Base-by-base conservation (phyloP, 202 grass and related monocot species). In the Sporobolus alterniflorus region DNA sequence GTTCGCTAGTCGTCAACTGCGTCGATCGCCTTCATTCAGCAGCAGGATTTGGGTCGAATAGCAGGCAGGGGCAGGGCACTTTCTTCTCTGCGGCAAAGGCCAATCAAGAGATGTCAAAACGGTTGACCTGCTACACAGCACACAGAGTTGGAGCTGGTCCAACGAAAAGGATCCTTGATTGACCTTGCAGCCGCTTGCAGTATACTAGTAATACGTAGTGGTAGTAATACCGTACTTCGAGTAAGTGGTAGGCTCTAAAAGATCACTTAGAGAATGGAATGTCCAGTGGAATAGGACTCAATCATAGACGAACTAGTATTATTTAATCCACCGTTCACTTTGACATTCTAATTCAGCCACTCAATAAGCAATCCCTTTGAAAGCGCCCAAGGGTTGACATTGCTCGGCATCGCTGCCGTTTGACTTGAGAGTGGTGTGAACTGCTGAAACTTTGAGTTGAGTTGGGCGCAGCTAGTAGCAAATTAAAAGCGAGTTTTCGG, bases 91-190 rank as follows among this genome's bases (percentile, higher is more conserved):
- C n/a, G 77, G 57, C 32, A 68, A 3, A 11, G 61, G 57, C 39
- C 28, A 68, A 48, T 22, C 0, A 22, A 9, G 62, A 13, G 16
- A 40, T 50, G 67, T 41, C 74, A 49, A 73, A 81, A 74, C 22
- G 51, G 77, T 74, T 86, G 77, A 71, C 77, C 77, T 81, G 69
- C 69, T 86, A 6, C 31, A 5, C 9, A n/a, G 40, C 20, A 49
- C 29, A n/a, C 32, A 20, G 66, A 74, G n/a, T 44, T 13, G 61
- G 39, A 55, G 76, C 56, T 7, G 34, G 6, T 81, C 7, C 64
- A 81, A 56, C 71, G 6, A 40, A 76, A 71, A 71, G 44, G 4
- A 5, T 9, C 40, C 28, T 0, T 11, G 21, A 1, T 49, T 76
- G n/a, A 11, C 30, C 82, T 81, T 65, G 16, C 13, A 1, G 73